Evolutionary conservation across 2,329 filamentous ascomycete species (phyloP).

Genomic region (Diaporthe citriasiana): DNA sequence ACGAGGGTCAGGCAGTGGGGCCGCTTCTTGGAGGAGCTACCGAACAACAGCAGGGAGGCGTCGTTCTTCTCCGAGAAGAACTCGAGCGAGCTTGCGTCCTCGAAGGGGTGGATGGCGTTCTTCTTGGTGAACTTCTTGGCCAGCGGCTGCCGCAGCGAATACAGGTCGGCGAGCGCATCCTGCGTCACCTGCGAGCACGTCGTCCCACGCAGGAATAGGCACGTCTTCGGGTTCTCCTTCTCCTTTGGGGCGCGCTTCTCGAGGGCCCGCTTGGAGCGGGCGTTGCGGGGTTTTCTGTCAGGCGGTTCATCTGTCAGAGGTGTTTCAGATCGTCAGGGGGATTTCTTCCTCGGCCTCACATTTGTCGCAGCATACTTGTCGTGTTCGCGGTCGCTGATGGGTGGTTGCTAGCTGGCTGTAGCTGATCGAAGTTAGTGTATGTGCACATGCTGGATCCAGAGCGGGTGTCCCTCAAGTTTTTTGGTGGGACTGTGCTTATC

Average conservation of each 20-base stretch:
- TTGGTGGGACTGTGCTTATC: conserved; percentile 39
- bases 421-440: not conserved
- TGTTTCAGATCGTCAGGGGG: not conserved
- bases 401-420: not conserved
- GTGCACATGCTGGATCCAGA: not conserved
- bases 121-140: conserved; percentile 97
- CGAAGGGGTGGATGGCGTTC: conserved; percentile 95
- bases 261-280: conserved; percentile 93
- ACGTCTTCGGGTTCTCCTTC: conserved; percentile 90
- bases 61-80: conserved; percentile 99
- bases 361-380: conserved; percentile 63
- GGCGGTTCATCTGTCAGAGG: not conserved
- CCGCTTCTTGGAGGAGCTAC: conserved; percentile 92
- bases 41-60: conserved; percentile 86
- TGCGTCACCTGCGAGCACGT: conserved; percentile 86
- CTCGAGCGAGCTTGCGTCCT: conserved; percentile 87
- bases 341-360: conserved; percentile 53
- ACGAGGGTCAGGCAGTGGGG: conserved; percentile 88
- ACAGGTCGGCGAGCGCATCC: conserved; percentile 86
- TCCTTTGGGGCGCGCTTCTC: conserved; percentile 93
- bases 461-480: conserved; percentile 35
- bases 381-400: not conserved
- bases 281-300: conserved; percentile 73
- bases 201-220: conserved; percentile 90
- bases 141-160: conserved; percentile 86